Conservation (phyloP, 805 yeast genomes). For the Komagataella mondaviorum region DNA sequence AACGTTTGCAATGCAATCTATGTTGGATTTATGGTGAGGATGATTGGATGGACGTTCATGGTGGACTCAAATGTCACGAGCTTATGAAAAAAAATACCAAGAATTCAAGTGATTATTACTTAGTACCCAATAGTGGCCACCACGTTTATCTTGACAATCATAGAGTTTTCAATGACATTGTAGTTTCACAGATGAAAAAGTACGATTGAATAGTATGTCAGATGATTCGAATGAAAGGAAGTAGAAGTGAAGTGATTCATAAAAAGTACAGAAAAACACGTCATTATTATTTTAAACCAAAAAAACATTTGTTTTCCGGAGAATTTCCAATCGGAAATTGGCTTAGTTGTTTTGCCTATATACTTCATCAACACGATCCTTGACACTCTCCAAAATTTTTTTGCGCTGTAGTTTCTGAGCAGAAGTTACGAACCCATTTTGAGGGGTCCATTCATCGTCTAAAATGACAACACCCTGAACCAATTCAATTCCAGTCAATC, state of each 20-base stretch:
- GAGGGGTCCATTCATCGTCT: slow-evolving; percentile 97
- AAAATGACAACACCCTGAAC: slow-evolving; percentile 64
- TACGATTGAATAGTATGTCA: slow-evolving; percentile 4
- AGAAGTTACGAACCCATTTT: slow-evolving; percentile 82
- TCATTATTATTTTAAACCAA: not conserved
- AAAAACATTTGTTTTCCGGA: not conserved
- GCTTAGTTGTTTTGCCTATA: slow-evolving; percentile 21
- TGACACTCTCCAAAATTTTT: slow-evolving; percentile 63
- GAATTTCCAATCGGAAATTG: not conserved
- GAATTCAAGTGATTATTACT: slow-evolving; percentile 8
- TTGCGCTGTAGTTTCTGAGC: slow-evolving; percentile 95
- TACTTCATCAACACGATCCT: slow-evolving; percentile 53
- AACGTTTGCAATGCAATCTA: slow-evolving; percentile 42
- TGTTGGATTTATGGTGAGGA: slow-evolving; percentile 80
- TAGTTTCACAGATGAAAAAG: slow-evolving; percentile 36
- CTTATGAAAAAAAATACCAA: slow-evolving; percentile 17
- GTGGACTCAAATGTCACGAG: slow-evolving; percentile 28
- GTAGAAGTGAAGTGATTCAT: not conserved
- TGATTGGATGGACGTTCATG: slow-evolving; percentile 46
- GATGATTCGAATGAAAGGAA: not conserved
- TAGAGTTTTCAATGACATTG: slow-evolving; percentile 33
- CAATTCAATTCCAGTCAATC: slow-evolving; percentile 77
- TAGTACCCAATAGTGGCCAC: slow-evolving; percentile 53
- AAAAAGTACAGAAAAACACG: not conserved
- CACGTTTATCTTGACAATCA: slow-evolving; percentile 67